phyloP scores from a whole-genome alignment of 2,329 filamentous ascomycete species.

The Clarireedia sp. region DNA sequence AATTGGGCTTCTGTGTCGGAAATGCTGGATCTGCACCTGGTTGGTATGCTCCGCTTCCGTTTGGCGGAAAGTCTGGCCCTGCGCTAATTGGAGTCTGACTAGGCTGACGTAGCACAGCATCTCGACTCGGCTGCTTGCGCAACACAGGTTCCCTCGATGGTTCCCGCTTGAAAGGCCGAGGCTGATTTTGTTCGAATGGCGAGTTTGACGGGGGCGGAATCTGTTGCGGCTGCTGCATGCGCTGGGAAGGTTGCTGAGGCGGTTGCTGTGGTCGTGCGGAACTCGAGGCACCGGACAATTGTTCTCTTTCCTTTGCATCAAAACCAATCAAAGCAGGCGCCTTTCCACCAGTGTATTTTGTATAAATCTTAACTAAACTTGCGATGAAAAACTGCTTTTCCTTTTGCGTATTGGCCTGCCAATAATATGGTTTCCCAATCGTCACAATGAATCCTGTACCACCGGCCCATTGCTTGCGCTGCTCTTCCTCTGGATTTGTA shows the following conservation, averaged over 20 bases:
- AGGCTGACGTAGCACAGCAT: conserved; percentile 23
- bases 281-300: conserved; percentile 52
- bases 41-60: conserved; percentile 7
- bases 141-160: conserved; percentile 23
- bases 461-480: conserved; percentile 67
- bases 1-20: conserved; percentile 20
- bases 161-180: conserved; percentile 19
- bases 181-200: conserved; percentile 21
- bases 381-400: conserved; percentile 99
- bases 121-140: conserved; percentile 23
- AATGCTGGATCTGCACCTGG: conserved; percentile 15
- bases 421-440: conserved; percentile 92
- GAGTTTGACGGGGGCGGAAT: conserved; percentile 13
- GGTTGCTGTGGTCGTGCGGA: conserved; percentile 15
- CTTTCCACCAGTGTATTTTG: conserved; percentile 88
- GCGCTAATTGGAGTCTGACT: conserved; percentile 12
- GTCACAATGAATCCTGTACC: conserved; percentile 80
- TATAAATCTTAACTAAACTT: conserved; percentile 90
- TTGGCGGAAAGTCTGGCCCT: conserved; percentile 17
- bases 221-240: conserved; percentile 2
- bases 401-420: conserved; percentile 86
- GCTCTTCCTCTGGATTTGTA: conserved; percentile 50
- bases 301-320: conserved; percentile 67
- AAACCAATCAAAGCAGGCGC: conserved; percentile 75
- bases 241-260: conserved; percentile 14